Evolutionary conservation across 2,329 filamentous ascomycete species (phyloP).

Genomic region (Xylaria sp.): DNA sequence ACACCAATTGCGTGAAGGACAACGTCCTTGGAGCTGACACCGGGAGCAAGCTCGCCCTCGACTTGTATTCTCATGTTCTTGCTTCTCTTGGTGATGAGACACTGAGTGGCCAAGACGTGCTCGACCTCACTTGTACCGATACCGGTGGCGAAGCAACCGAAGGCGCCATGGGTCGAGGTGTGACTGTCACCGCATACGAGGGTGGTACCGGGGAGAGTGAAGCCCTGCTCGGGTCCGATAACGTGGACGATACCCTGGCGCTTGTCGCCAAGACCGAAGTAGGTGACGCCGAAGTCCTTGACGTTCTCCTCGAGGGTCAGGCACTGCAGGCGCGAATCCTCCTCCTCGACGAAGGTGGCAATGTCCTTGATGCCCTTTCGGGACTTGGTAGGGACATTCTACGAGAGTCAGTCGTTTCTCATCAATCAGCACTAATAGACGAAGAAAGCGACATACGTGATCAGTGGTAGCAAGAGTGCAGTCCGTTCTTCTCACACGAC

Average conservation of each 20-base stretch:
- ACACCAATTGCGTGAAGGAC: conserved; percentile 87
- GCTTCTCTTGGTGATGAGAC: conserved; percentile 86
- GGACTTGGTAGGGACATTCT: conserved; percentile 92
- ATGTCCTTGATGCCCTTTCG: conserved; percentile 93
- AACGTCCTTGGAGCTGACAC: conserved; percentile 94
- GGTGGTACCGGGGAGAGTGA: conserved; percentile 94
- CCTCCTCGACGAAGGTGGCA: conserved; percentile 87
- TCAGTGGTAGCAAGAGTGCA: conserved; percentile 96
- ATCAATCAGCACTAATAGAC: background rate
- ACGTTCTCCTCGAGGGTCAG: conserved; percentile 96
- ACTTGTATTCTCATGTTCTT: conserved; percentile 99
- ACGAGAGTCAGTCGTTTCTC: conserved; percentile 13
- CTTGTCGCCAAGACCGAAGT: conserved; percentile 94
- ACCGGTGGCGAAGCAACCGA: conserved; percentile 89
- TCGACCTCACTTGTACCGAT: conserved; percentile 98
- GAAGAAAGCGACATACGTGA: conserved; percentile 60
- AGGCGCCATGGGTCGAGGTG: conserved; percentile 95
- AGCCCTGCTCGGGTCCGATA: conserved; percentile 96
- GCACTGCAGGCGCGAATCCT: conserved; percentile 89
- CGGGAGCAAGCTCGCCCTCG: conserved; percentile 80
- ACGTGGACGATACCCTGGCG: conserved; percentile 98
- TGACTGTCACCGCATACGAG: conserved; percentile 97
- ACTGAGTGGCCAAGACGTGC: conserved; percentile 95
- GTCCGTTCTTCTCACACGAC: conserved; percentile 86
- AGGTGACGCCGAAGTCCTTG: conserved; percentile 91